Conservation (phyloP, 1,284 basidiomycete species). For the Wolfiporia cocos region DNA sequence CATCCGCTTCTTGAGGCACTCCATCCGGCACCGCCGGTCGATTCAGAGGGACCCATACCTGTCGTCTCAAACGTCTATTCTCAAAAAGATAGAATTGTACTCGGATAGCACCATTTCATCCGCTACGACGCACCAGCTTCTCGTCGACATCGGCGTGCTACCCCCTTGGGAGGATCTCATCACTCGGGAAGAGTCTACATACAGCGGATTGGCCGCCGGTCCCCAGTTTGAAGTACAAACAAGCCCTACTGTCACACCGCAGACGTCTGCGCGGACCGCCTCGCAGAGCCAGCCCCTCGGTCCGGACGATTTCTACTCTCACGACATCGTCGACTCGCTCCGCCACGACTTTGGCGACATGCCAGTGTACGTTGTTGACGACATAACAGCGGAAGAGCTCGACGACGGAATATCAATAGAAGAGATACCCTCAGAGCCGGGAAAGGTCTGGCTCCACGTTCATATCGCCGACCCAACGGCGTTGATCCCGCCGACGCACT, state of each 20-base stretch:
- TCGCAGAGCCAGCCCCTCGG: slow-evolving; percentile 34
- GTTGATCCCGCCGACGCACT: slow-evolving; percentile 66
- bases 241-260: too few relatives aligned
- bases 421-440: slow-evolving; percentile 46
- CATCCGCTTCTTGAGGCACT: slow-evolving; percentile 59
- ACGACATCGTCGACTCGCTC: slow-evolving; percentile 56
- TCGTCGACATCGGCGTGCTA: slow-evolving; percentile 66
- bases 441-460: slow-evolving; percentile 77
- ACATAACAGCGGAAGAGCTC: slow-evolving; percentile 76
- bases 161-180: slow-evolving; percentile 70
- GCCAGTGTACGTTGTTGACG: slow-evolving; percentile 90
- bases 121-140: slow-evolving; percentile 27
- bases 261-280: too few relatives aligned
- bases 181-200: slow-evolving; percentile 21
- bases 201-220: too few relatives aligned
- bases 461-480: slow-evolving; percentile 94
- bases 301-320: slow-evolving; percentile 50
- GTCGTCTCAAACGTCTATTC: slow-evolving; percentile 46
- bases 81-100: slow-evolving; percentile 51
- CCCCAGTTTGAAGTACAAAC: too few relatives aligned
- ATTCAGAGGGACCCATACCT: slow-evolving; percentile 64
- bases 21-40: slow-evolving; percentile 51
- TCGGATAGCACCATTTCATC: slow-evolving; percentile 25
- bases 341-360: slow-evolving; percentile 84
- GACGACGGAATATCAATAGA: slow-evolving; percentile 94